Percentiles rank a stretch among this genome's conserved stretches.
Conservation (phyloP, 768 basidiomycete species). For the Scleroderma bovista region DNA sequence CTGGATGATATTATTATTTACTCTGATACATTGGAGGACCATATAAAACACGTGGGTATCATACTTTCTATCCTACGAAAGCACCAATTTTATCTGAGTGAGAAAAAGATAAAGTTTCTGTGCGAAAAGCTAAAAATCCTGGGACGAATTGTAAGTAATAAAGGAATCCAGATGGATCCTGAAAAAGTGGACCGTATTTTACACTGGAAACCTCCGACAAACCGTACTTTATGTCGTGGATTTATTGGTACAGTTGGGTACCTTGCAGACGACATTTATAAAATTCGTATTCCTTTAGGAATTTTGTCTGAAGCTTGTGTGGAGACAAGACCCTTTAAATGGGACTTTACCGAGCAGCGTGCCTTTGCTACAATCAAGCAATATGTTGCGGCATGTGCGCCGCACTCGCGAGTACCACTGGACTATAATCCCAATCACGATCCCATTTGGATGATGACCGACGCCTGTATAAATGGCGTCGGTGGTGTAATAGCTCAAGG, state of each 20-base stretch:
- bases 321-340: constrained; percentile 3
- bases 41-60: constrained; percentile 22
- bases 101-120: constrained; percentile 31
- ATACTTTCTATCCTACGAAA: constrained; percentile 33
- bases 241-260: neutral
- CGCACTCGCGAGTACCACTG: constrained; percentile 17
- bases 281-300: neutral
- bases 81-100: constrained; percentile 34
- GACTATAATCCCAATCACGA: constrained; percentile 13
- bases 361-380: constrained; percentile 14
- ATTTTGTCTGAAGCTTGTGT: neutral
- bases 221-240: neutral
- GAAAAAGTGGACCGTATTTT: constrained; percentile 15
- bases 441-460: constrained; percentile 26
- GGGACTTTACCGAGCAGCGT: constrained; percentile 17
- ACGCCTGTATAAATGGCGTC: constrained; percentile 27
- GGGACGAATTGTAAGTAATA: constrained; percentile 31
- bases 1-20: constrained; percentile 5
- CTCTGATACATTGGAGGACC: constrained; percentile 19
- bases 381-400: neutral
- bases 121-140: constrained; percentile 26
- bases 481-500: constrained; percentile 26
- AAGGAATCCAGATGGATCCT: constrained; percentile 29
- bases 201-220: constrained; percentile 19
- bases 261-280: neutral